Percentiles rank a stretch among this genome's conserved stretches.
Evolutionary conservation across 2,329 filamentous ascomycete species (phyloP).

Genomic region (Aspergillus glaucus): DNA sequence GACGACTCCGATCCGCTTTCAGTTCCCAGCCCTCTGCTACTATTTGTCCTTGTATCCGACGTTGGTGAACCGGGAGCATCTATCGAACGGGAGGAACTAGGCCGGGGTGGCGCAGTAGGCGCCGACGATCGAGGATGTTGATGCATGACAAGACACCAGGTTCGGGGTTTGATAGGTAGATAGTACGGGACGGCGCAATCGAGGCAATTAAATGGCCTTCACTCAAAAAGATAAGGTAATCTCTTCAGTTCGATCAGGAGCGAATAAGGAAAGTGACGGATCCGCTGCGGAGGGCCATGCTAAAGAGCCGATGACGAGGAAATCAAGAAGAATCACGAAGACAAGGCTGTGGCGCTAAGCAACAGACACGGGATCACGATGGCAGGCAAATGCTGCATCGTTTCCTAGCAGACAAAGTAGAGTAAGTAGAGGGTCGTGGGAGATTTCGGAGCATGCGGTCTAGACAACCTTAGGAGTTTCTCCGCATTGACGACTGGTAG

Average conservation of each 20-base stretch:
- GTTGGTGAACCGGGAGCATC: constrained; percentile 54
- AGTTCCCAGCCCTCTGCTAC: constrained; percentile 46
- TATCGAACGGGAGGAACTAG: constrained; percentile 66
- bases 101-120: constrained; percentile 66
- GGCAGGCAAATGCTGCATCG: constrained; percentile 17
- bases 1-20: constrained; percentile 42
- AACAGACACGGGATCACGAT: constrained; percentile 11
- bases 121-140: constrained; percentile 75
- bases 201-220: not conserved
- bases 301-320: constrained; percentile 18
- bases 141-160: constrained; percentile 60
- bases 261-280: constrained; percentile 25
- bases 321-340: constrained; percentile 1
- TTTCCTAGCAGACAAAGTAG: constrained; percentile 14
- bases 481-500: constrained; percentile 29
- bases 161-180: not conserved
- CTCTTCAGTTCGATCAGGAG: constrained; percentile 23
- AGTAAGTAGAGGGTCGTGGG: constrained; percentile 19
- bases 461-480: constrained; percentile 31
- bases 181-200: not conserved
- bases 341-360: constrained; percentile 8
- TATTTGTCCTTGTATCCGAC: constrained; percentile 46
- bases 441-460: constrained; percentile 19
- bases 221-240: not conserved
- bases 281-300: constrained; percentile 33